phyloP scores from a whole-genome alignment of 768 basidiomycete genomes.

The Trametes sanguinea region DNA sequence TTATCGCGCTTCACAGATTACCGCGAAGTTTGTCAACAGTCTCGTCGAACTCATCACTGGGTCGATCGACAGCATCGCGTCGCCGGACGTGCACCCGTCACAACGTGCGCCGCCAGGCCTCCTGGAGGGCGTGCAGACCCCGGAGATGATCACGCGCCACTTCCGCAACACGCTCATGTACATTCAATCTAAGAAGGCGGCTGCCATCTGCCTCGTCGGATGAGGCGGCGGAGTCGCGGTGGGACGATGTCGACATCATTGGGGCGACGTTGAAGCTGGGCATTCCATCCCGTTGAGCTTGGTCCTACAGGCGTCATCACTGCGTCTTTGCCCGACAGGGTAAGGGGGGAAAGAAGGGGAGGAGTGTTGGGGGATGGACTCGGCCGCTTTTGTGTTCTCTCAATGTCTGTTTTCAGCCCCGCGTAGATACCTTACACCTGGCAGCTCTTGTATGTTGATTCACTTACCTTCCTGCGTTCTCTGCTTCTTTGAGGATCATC shows the following conservation, averaged over 20 bases:
- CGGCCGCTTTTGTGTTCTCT: too few relatives aligned
- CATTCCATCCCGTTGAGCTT: slow-evolving; percentile 35
- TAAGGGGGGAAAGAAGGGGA: too few relatives aligned
- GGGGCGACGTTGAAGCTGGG: slow-evolving; percentile 92
- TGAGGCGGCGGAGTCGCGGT: slow-evolving; percentile 48
- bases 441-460: too few relatives aligned
- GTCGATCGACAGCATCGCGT: slow-evolving; percentile 89
- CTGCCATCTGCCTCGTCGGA: slow-evolving; percentile 45
- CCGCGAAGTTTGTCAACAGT: slow-evolving; percentile 95
- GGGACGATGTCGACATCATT: slow-evolving; percentile 87
- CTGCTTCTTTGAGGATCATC: too few relatives aligned
- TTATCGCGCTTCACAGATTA: slow-evolving; percentile 55
- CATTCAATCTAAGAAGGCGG: slow-evolving; percentile 77
- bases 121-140: slow-evolving; percentile 89
- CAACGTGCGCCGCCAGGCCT: slow-evolving; percentile 86
- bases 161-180: slow-evolving; percentile 89
- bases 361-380: too few relatives aligned
- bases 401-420: too few relatives aligned
- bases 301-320: background rate
- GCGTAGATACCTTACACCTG: too few relatives aligned
- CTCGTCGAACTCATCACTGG: slow-evolving; percentile 94
- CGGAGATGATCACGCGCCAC: slow-evolving; percentile 92
- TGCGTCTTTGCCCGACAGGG: too few relatives aligned
- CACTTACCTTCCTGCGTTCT: too few relatives aligned
- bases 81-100: slow-evolving; percentile 85